Percentiles rank a stretch among this genome's conserved stretches.
phyloP scores from a whole-genome alignment of 2,329 filamentous ascomycete species.

The Stemphylium lycopersici region DNA sequence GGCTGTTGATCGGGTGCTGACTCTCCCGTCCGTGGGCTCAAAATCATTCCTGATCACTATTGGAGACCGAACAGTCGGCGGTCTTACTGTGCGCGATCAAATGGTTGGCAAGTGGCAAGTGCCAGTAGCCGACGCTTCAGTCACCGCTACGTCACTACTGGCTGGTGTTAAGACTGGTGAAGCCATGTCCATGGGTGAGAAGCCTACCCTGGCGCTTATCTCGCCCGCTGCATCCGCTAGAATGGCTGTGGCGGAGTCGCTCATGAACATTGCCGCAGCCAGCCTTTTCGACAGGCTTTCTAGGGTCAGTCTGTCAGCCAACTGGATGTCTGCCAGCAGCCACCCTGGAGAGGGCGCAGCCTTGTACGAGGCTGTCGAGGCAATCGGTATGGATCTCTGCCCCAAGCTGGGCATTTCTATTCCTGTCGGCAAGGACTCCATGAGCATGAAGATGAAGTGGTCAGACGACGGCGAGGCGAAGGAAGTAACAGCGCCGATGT shows the following conservation, averaged over 20 bases:
- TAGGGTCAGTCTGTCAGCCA: conserved; percentile 87
- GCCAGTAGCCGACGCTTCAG: conserved; percentile 90
- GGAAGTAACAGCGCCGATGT: conserved; percentile 91
- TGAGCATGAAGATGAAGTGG: conserved; percentile 99
- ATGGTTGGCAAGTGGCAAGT: conserved; percentile 97
- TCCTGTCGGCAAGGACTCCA: conserved; percentile 96
- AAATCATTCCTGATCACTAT: conserved; percentile 98
- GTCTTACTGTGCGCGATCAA: conserved; percentile 86
- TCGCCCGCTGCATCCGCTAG: conserved; percentile 87
- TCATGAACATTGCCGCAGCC: conserved; percentile 90
- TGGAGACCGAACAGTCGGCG: conserved; percentile 88
- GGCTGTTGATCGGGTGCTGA: conserved; percentile 81
- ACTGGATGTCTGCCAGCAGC: conserved; percentile 98
- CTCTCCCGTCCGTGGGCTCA: conserved; percentile 88
- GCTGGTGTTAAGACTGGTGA: conserved; percentile 79
- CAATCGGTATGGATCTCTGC: conserved; percentile 91
- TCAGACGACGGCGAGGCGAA: conserved; percentile 67
- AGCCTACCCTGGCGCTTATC: conserved; percentile 85
- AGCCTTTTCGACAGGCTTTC: conserved; percentile 74
- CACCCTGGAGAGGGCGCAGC: conserved; percentile 91
- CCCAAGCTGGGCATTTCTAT: conserved; percentile 90
- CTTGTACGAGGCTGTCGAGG: conserved; percentile 90
- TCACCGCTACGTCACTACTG: conserved; percentile 82
- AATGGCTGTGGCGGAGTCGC: conserved; percentile 93
- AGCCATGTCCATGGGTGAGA: conserved; percentile 98